These are phyloP conservation scores for Plenodomus biglobosus DNA, from an alignment of 2,329 filamentous ascomycete species.

Conservation along the genomic window DNA sequence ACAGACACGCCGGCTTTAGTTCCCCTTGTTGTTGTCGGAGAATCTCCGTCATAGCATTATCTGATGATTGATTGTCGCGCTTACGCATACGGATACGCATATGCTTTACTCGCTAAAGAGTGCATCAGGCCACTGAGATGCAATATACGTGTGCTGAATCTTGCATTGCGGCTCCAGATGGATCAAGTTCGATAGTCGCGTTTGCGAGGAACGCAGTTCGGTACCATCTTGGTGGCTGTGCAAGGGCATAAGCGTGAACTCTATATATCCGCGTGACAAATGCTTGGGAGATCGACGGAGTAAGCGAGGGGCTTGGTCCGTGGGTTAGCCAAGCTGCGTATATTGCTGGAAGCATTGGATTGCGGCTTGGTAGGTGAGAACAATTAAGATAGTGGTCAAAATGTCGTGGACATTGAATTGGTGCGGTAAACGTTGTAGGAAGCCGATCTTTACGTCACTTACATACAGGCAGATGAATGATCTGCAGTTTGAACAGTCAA, in stretches of 20 bases:
- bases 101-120: not conserved
- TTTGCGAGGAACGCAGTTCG: not conserved
- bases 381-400: not conserved
- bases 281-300: not conserved
- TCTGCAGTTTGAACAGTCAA: not conserved
- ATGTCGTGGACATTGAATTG: not conserved
- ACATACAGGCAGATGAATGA: not conserved
- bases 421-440: not conserved
- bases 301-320: not conserved
- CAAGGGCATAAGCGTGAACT: not conserved
- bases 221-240: not conserved
- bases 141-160: not conserved
- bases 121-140: not conserved
- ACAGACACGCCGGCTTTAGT: too few species aligned
- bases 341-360: not conserved
- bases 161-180: not conserved
- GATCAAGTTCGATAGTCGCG: not conserved
- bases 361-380: not conserved
- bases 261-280: not conserved
- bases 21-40: too few species aligned
- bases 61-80: too few species aligned
- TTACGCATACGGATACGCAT: not conserved
- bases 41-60: too few species aligned
- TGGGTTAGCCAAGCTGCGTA: not conserved
- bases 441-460: too few species aligned